Evolutionary conservation across 2,329 filamentous ascomycete species (phyloP).

Genomic region (Pseudogymnoascus sp.): DNA sequence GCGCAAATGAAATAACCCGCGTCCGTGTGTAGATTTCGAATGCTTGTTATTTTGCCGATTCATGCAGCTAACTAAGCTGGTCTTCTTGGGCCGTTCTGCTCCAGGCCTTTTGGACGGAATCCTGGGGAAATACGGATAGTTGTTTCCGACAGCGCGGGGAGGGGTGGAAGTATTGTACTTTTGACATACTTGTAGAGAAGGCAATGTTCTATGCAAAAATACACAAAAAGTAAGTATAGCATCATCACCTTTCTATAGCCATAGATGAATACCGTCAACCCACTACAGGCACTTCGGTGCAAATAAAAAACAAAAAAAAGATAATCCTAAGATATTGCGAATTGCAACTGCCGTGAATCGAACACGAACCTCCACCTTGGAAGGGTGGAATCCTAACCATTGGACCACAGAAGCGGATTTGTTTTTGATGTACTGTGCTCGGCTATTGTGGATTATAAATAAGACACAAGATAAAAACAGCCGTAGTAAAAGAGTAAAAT

Average conservation of each 20-base stretch:
- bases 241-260: background rate
- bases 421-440: background rate
- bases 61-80: background rate
- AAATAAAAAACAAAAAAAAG: background rate
- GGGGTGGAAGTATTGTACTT: background rate
- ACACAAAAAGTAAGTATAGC: background rate
- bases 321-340: background rate
- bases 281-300: background rate
- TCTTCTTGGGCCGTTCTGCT: background rate
- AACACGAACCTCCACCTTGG: constrained; percentile 12
- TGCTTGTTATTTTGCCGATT: background rate
- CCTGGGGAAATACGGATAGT: background rate
- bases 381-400: constrained; percentile 17
- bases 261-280: background rate
- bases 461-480: background rate
- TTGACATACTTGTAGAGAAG: background rate
- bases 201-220: background rate
- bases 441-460: background rate
- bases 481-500: background rate
- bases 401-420: constrained; percentile 9
- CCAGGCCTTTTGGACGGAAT: background rate
- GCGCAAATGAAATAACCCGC: background rate
- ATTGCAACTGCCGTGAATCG: constrained; percentile 12
- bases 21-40: background rate
- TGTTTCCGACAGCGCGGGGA: background rate